Conservation (phyloP, 345 rosid genomes). For the Salix suchowensis region DNA sequence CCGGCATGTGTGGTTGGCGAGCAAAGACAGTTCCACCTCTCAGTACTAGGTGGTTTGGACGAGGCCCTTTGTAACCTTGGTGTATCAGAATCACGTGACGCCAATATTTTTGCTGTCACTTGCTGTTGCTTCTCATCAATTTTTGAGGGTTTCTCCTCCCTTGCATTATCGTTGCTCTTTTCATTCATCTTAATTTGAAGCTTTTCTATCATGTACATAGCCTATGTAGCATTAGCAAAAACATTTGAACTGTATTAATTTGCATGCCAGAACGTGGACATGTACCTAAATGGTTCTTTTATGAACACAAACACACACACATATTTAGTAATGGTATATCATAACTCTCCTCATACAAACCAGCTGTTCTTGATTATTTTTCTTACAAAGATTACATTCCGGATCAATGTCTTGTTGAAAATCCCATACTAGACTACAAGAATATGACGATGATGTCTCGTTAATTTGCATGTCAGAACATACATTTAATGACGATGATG, state of each 20-base stretch:
- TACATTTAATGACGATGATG: background rate
- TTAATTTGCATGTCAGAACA: background rate
- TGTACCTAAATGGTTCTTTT: no score
- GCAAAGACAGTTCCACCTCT: slow-evolving; percentile 52
- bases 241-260: no score
- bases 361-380: background rate
- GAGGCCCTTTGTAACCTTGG: background rate
- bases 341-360: background rate
- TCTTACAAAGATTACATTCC: background rate
- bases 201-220: background rate
- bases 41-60: background rate
- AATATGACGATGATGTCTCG: no score
- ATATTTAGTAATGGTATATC: no score
- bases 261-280: no score
- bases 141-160: background rate
- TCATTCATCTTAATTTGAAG: background rate
- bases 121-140: background rate
- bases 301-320: no score
- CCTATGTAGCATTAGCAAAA: background rate
- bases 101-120: background rate
- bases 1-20: slow-evolving; percentile 77
- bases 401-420: background rate
- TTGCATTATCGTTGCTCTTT: background rate
- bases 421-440: background rate
- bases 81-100: background rate